These are phyloP conservation scores for Phaeoacremonium minimum DNA, from an alignment of 2,329 filamentous ascomycete species.

Conservation along the genomic window DNA sequence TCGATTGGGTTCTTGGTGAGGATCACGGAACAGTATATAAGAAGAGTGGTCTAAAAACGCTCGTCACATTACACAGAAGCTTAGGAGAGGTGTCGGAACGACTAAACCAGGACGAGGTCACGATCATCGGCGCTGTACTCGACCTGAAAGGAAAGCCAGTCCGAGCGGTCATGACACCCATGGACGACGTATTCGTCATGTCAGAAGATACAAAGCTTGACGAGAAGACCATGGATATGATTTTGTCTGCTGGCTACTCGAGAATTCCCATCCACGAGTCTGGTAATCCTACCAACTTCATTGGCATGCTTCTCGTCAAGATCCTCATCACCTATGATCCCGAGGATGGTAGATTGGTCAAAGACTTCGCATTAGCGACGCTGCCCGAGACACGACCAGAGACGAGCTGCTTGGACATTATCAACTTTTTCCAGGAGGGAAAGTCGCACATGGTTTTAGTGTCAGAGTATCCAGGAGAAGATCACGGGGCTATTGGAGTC, in stretches of 20 bases:
- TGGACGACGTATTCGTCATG: constrained; percentile 95
- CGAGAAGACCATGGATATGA: constrained; percentile 89
- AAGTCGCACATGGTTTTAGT: constrained; percentile 99
- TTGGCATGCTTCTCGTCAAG: constrained; percentile 97
- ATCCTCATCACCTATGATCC: constrained; percentile 98
- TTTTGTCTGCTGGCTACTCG: constrained; percentile 90
- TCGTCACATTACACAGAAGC: constrained; percentile 92
- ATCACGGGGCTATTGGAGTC: constrained; percentile 85
- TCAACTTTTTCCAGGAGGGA: constrained; percentile 99
- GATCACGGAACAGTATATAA: constrained; percentile 98
- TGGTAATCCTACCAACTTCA: constrained; percentile 80
- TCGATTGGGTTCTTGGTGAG: constrained; percentile 88
- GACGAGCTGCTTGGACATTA: constrained; percentile 95
- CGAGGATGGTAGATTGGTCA: constrained; percentile 81
- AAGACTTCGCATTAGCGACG: constrained; percentile 88
- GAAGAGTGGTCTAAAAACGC: constrained; percentile 92
- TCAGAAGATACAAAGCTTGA: constrained; percentile 92
- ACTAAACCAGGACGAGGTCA: constrained; percentile 95
- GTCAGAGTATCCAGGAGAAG: constrained; percentile 83
- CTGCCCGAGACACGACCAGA: constrained; percentile 92
- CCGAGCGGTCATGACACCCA: constrained; percentile 95
- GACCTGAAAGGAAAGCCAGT: constrained; percentile 96
- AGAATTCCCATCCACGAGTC: constrained; percentile 90
- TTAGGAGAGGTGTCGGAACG: constrained; percentile 83
- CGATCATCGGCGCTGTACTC: constrained; percentile 94